Base-by-base conservation (phyloP, 495 filamentous ascomycete genomes). In the Penicillium mononematosum region DNA sequence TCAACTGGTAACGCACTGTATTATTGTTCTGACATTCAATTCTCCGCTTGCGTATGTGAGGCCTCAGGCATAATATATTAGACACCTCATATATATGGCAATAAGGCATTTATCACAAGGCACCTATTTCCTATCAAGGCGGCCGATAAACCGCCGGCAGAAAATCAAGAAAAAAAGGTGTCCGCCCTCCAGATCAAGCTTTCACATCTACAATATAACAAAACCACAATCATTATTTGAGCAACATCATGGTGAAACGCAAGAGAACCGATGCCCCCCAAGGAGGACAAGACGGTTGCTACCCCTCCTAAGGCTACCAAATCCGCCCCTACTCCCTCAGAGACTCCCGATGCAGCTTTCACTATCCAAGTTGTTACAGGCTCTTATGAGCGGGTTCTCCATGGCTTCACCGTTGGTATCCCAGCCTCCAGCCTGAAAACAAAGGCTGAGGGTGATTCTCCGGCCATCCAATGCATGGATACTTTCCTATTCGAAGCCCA, bases 401-500 rank as follows among this genome's bases (percentile, higher is more conserved):
- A 99, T 72, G 95, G 95, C 59, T 81, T 98, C 67, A 90, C 89
- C 1, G 92, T 88, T 6, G 83, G 83, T 0, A 77, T 96, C 50
- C 77, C 80, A 3, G 56, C 74, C 51, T 59, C 71, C 27, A 51
- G 59, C 16, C 60, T 74, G 17, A 38, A 62, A 24, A 51, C 65
- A 14, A 58, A 66, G 50, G 51, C 68, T 36, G 51, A 65, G 7
- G 16, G 62, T 52, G 67, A 70, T 20, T 57, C 71, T 4, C 43
- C 63, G 27, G 55, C 75, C 11, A 79, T 87, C 62, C 74, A 86
- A 65, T 98, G 97, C 69, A 80, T 89, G 57, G 94, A 99, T 72
- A 92, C 88, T 7, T 99, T 99, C 75, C 83, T 99, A 53, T 96
- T 99, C 80, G 87, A 90, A 70, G 91, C 95, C 24, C 94, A 99